Conservation (phyloP, 352 stramenopile species). For the Phytophthora uliginosa region DNA sequence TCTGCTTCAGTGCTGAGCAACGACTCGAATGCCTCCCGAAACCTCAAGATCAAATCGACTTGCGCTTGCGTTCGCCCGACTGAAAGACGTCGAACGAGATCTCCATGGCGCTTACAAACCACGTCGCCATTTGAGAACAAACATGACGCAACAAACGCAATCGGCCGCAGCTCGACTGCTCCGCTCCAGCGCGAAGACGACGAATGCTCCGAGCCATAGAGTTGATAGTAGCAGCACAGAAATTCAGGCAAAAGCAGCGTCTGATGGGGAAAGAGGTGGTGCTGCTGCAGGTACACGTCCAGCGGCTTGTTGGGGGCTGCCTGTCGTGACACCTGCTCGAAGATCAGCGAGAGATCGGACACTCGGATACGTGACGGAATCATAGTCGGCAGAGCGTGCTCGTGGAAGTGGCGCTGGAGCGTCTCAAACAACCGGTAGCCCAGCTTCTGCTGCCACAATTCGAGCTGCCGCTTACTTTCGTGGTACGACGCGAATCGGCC, state of each 20-base stretch:
- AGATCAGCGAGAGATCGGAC: conserved; percentile 45
- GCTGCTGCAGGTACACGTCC: conserved; percentile 68
- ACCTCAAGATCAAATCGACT: conserved; percentile 68
- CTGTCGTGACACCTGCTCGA: conserved; percentile 52
- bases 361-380: conserved; percentile 65
- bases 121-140: conserved; percentile 74
- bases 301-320: conserved; percentile 59
- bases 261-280: conserved; percentile 55
- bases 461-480: conserved; percentile 66
- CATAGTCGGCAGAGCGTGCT: conserved; percentile 54
- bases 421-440: conserved; percentile 65
- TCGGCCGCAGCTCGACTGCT: conserved; percentile 54
- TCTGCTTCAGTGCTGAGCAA: conserved; percentile 36
- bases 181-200: conserved; percentile 18
- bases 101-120: conserved; percentile 58
- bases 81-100: conserved; percentile 65
- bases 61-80: conserved; percentile 68
- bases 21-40: conserved; percentile 69
- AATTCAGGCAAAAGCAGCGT: conserved; percentile 70
- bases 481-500: conserved; percentile 67
- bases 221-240: conserved; percentile 76
- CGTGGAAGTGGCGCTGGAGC: conserved; percentile 67
- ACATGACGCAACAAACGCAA: conserved; percentile 74
- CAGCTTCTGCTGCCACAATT: conserved; percentile 78
- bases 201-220: conserved; percentile 55